Evolutionary conservation across 371 early-diverging fungal genomes (phyloP), one percentile per base, ranked within the genome.

Genomic region (Thermomucor indicae-seudaticae): DNA sequence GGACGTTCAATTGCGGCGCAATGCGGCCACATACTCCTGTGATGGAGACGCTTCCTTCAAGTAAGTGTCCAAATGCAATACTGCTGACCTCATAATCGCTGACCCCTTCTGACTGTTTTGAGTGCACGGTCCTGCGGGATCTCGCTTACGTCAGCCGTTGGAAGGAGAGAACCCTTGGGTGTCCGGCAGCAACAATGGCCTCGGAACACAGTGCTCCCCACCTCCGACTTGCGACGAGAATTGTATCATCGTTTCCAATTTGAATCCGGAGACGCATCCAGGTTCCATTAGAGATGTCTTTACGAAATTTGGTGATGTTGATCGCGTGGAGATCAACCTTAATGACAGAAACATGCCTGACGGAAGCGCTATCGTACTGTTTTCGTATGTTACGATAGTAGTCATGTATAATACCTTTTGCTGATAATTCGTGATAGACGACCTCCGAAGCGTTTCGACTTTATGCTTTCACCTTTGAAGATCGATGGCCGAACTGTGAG

Each of bases 331-430:
- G n/a, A 14, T 64, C 2, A 47, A 47, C 10, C 10, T 49, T 11
- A 51, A 64, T 24, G 57, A 56, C 20, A 51, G 49, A 5, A 55
- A 49, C 6, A n/a, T 17, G 2, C 53, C 48, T 5, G 39, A 59
- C 12, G 53, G 59, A 4, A 23, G 52, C 3, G 64, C 64, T 10
- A 32, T 47, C 12, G 40, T 64, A 7, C 28, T 58, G 2, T 64
- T 34, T 25, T 17, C 20, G 51, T 54, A 14, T 10, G 47, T 41
- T 4, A 28, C 28, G 22, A 30, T 41, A 17, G 32, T 7, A 32
- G 14, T 14, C 32, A 14, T 37, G 10, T 25, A 16, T 37, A 1
- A 10, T 16, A 14, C 22, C 14, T 17, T 2, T 29, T 19, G 27
- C 29, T 42, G 6, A 4, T 41, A 5, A 37, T 3, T 5, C 19